A percentile compares a stretch with the other conserved stretches of the same genome.
These are phyloP conservation scores for Eucalyptus fibrosa DNA, from an alignment of 345 rosid species.

Conservation along the genomic window DNA sequence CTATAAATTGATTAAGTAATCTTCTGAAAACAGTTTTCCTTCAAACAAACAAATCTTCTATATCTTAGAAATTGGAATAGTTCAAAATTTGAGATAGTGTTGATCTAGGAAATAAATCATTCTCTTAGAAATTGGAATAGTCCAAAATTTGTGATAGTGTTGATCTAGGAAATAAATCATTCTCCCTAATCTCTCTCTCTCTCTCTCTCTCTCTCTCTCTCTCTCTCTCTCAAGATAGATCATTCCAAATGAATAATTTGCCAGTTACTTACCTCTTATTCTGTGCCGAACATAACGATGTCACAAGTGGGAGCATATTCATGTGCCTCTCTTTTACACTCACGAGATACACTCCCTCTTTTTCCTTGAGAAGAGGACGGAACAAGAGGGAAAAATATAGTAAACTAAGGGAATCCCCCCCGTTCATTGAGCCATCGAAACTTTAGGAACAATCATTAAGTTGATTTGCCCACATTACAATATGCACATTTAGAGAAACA, in stretches of 20 bases:
- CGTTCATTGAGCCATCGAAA: neutral
- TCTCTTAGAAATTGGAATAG: too few relatives aligned
- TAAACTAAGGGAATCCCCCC: neutral
- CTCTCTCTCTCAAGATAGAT: neutral
- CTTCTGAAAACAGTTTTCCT: fast-evolving
- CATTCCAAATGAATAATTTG: neutral
- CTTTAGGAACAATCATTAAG: neutral
- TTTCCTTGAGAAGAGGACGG: too few relatives aligned
- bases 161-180: too few relatives aligned
- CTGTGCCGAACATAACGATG: neutral
- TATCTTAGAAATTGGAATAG: too few relatives aligned
- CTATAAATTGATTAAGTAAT: fast-evolving
- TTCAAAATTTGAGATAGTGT: too few relatives aligned
- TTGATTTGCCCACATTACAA: neutral
- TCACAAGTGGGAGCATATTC: neutral
- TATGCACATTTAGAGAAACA: neutral
- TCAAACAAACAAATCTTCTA: too few relatives aligned
- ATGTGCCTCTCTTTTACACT: neutral
- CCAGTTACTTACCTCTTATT: neutral
- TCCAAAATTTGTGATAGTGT: too few relatives aligned
- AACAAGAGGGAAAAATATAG: too few relatives aligned
- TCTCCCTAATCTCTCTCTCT: too few relatives aligned
- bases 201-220: neutral
- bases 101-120: too few relatives aligned
- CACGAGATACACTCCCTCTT: neutral